Base-by-base conservation (phyloP, 2,329 filamentous ascomycete genomes). In the Pyrenochaeta sp. region DNA sequence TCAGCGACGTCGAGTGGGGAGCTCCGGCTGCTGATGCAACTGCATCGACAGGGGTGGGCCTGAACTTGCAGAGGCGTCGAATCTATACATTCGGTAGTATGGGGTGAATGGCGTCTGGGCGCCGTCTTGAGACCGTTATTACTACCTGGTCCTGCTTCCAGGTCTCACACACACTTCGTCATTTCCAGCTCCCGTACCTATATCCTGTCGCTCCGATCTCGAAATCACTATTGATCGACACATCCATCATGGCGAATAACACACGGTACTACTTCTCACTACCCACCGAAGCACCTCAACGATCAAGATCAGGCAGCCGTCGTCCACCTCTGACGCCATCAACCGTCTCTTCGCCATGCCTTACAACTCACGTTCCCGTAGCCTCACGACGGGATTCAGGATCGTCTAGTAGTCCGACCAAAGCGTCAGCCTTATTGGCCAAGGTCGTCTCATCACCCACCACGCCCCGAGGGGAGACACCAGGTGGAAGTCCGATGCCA, bases 241-340 rank as follows among this genome's bases (percentile, higher is more conserved):
- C 54, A 60, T 60, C 43, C 68, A 69, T 48, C 62, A 78, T 78
- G 76, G 68, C 75, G 39, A 71, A 63, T 68, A 67, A 73, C 62
- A 61, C 57, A 55, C 67, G 69, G 61, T 76, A 75, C 67, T 77
- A 78, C 71, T 76, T 74, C 63, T 74, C 75, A 54, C 72, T 78
- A 32, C 74, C 75, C 46, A 72, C 73, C 28, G 74, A 73, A 54
- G 68, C 74, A 56, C 74, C 76, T 36, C 64, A 71, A 49, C 71
- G 67, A 56, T 69, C 68, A 48, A 69, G 72, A 67, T 70, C 74
- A 66, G 72, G 66, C 68, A 76, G 70, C 65, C 76, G 78, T 56
- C 77, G 79, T 45, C 78, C 78, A 55, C 78, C 79, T 70, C 73
- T 81, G 55, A 81, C 79, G 50, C 79, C 79, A 59, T 80, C 79